phyloP scores from a whole-genome alignment of 2,329 filamentous ascomycete genomes.

The Stachybotrys chartarum region DNA sequence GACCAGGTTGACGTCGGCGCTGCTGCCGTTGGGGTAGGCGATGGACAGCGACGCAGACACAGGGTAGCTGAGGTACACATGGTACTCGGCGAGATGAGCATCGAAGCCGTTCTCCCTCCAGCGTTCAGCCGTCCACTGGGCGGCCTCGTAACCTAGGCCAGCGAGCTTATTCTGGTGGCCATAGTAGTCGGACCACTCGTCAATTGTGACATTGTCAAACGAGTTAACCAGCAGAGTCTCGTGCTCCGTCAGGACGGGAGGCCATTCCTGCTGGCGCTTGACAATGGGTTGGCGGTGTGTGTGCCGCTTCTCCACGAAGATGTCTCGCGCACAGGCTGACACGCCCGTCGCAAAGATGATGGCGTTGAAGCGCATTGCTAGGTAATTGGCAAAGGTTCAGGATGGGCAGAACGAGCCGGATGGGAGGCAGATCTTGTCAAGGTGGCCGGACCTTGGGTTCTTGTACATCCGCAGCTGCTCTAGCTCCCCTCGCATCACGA shows the following conservation, averaged over 20 bases:
- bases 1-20: slow-evolving; percentile 59
- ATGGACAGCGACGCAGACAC: slow-evolving; percentile 43
- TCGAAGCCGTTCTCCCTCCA: slow-evolving; percentile 28
- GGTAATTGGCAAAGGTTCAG: neutral
- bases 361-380: slow-evolving; percentile 8
- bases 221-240: slow-evolving; percentile 27
- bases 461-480: neutral
- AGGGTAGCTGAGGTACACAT: slow-evolving; percentile 56
- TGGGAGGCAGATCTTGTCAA: neutral
- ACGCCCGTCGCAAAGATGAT: slow-evolving; percentile 14
- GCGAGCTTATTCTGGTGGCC: slow-evolving; percentile 30
- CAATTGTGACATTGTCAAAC: slow-evolving; percentile 29
- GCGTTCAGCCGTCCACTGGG: slow-evolving; percentile 29
- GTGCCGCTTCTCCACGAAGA: slow-evolving; percentile 16
- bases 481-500: neutral
- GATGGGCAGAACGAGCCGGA: neutral
- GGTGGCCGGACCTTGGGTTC: neutral
- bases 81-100: slow-evolving; percentile 36
- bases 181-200: slow-evolving; percentile 31
- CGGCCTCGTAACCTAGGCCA: slow-evolving; percentile 26
- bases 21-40: slow-evolving; percentile 32
- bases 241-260: slow-evolving; percentile 22
- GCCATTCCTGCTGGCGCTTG: slow-evolving; percentile 25
- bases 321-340: slow-evolving; percentile 21
- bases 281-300: slow-evolving; percentile 22